Evolutionary conservation across 768 basidiomycete species (phyloP).

Genomic region (Pisolithus marmoratus): DNA sequence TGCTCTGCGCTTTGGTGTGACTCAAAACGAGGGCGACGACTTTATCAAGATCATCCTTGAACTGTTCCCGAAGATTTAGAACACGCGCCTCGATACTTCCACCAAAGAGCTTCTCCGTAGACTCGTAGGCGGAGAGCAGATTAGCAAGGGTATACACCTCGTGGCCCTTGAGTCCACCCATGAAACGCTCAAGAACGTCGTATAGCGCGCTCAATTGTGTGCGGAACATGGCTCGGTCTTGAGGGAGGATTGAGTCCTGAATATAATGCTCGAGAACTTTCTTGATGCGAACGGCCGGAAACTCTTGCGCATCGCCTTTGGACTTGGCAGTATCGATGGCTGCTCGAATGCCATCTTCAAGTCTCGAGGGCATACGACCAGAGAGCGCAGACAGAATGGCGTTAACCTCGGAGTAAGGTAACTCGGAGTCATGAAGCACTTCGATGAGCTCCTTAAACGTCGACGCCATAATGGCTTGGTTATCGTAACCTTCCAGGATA

Average conservation of each 20-base stretch:
- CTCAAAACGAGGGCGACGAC: constrained; percentile 85
- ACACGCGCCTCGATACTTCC: constrained; percentile 93
- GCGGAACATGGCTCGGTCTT: constrained; percentile 78
- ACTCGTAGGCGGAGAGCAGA: constrained; percentile 73
- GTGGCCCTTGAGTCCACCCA: constrained; percentile 79
- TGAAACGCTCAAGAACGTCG: constrained; percentile 74
- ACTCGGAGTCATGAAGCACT: constrained; percentile 76
- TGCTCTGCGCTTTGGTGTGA: constrained; percentile 92
- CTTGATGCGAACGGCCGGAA: constrained; percentile 83
- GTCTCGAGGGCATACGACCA: constrained; percentile 87
- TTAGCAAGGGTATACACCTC: constrained; percentile 73
- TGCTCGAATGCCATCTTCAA: constrained; percentile 80
- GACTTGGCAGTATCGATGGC: constrained; percentile 71
- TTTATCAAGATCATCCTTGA: constrained; percentile 89
- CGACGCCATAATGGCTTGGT: constrained; percentile 82
- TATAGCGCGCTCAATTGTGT: constrained; percentile 63
- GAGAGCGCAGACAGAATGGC: constrained; percentile 84
- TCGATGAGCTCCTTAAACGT: constrained; percentile 84
- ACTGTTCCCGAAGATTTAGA: constrained; percentile 80
- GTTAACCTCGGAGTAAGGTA: constrained; percentile 82
- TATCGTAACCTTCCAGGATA: constrained; percentile 95
- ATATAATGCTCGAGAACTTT: constrained; percentile 83
- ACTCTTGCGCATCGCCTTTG: constrained; percentile 74
- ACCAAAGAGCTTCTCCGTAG: constrained; percentile 88
- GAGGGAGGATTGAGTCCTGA: constrained; percentile 70